Conservation (phyloP, 202 grass and related monocot species). For the Carex arenaria region DNA sequence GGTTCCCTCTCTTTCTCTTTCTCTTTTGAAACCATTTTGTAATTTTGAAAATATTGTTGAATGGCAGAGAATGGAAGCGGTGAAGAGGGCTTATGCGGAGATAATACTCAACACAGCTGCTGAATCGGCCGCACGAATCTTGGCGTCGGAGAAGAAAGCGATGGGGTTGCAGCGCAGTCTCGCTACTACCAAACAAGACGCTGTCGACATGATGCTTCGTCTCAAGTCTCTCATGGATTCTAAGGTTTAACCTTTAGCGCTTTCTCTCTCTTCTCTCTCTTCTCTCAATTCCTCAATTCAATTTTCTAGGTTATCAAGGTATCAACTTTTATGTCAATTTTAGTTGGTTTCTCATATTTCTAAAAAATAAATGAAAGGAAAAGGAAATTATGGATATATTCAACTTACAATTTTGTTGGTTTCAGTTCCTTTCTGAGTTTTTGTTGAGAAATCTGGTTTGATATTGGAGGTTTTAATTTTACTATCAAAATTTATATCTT, state of each 20-base stretch:
- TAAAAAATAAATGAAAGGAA: too few relatives aligned
- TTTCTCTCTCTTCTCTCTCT: too few relatives aligned
- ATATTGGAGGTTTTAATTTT: too few relatives aligned
- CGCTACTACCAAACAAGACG: slow-evolving; percentile 49
- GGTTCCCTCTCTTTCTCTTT: too few relatives aligned
- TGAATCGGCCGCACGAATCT: slow-evolving; percentile 85
- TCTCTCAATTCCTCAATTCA: too few relatives aligned
- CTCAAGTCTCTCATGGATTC: slow-evolving; percentile 64
- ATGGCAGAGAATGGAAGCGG: slow-evolving; percentile 42
- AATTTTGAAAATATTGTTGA: neutral
- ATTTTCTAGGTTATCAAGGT: too few relatives aligned
- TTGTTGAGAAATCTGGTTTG: too few relatives aligned
- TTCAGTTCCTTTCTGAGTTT: too few relatives aligned
- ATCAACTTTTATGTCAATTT: neutral
- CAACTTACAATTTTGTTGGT: too few relatives aligned
- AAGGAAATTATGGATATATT: too few relatives aligned
- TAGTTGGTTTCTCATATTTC: neutral
- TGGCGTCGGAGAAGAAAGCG: slow-evolving; percentile 62
- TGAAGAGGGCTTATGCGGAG: slow-evolving; percentile 68
- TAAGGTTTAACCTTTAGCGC: slow-evolving; percentile 24
- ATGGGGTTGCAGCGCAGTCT: slow-evolving; percentile 31
- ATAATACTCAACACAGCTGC: slow-evolving; percentile 79
- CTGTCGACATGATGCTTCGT: slow-evolving; percentile 51
- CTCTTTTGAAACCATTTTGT: too few relatives aligned
- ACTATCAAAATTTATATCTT: too few relatives aligned